Evolutionary conservation across 1,284 basidiomycete species (phyloP).

Genomic region (Leccinum pachyderme): DNA sequence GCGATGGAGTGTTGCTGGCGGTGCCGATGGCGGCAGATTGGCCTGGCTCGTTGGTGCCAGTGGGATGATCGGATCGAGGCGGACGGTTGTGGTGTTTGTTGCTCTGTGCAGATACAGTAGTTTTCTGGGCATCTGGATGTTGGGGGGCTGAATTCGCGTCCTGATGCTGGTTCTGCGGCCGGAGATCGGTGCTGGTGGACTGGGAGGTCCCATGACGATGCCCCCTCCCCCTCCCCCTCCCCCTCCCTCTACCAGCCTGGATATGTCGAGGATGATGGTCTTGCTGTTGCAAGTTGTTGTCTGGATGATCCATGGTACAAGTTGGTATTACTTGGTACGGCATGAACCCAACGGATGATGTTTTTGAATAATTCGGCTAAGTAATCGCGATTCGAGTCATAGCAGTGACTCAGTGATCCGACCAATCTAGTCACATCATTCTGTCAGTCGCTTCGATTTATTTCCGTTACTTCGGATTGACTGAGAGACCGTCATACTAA

Average conservation of each 20-base stretch:
- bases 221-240: background rate
- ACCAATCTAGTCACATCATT: background rate
- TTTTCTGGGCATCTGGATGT: background rate
- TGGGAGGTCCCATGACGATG: background rate
- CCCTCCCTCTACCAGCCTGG: conserved; percentile 6
- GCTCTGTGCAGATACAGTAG: background rate
- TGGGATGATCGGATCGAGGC: conserved; percentile 1
- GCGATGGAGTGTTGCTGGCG: background rate
- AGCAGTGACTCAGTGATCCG: background rate
- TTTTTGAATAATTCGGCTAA: background rate
- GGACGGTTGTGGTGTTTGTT: conserved; percentile 2
- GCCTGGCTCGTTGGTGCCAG: background rate
- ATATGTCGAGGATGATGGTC: background rate
- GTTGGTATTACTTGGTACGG: background rate
- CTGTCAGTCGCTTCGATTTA: background rate
- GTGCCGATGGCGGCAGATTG: background rate
- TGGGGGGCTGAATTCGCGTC: background rate
- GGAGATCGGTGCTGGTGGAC: background rate
- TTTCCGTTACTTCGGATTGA: too few relatives aligned
- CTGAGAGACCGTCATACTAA: too few relatives aligned
- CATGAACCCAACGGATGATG: background rate
- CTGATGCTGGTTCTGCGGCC: background rate
- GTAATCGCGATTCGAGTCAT: background rate
- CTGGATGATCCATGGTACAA: conserved; percentile 13
- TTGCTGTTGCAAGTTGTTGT: background rate